Percentiles rank a stretch among this genome's conserved stretches.
phyloP scores from a whole-genome alignment of 257 asterid species.

The Phtheirospermum japonicum region DNA sequence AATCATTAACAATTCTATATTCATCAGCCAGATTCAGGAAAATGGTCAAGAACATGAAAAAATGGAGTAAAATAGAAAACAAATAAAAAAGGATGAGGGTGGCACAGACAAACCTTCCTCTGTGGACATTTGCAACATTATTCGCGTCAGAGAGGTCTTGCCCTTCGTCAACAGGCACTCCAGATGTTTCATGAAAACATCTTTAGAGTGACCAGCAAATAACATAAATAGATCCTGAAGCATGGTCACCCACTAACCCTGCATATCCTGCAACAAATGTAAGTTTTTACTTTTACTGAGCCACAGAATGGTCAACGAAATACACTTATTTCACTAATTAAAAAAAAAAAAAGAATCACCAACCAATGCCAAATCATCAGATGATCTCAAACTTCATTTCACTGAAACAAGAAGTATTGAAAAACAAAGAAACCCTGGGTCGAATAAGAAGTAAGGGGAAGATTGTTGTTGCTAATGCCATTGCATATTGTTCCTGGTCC shows the following conservation, averaged over 20 bases:
- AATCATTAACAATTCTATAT: constrained; percentile 3
- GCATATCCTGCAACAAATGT: constrained; percentile 48
- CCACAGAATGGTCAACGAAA: constrained; percentile 15
- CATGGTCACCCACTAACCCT: constrained; percentile 50
- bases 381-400: constrained; percentile 3
- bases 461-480: too few relatives aligned
- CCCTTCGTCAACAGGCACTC: constrained; percentile 49
- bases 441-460: constrained; percentile 55
- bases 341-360: constrained; percentile 33
- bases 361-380: constrained; percentile 51
- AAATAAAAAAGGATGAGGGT: too few relatives aligned
- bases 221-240: constrained; percentile 66
- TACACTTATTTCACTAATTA: not conserved
- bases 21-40: constrained; percentile 23
- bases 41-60: constrained; percentile 9
- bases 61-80: constrained; percentile 9
- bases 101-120: constrained; percentile 73
- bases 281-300: constrained; percentile 20
- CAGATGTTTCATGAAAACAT: constrained; percentile 55
- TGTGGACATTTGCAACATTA: constrained; percentile 53
- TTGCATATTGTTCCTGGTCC: too few relatives aligned
- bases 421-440: constrained; percentile 59
- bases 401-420: constrained; percentile 6
- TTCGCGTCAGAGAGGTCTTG: constrained; percentile 42
- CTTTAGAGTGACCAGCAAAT: constrained; percentile 52